Percentiles rank a stretch among this genome's conserved stretches.
phyloP scores from a whole-genome alignment of 1,284 basidiomycete species.

The Irpex rosettiformis region DNA sequence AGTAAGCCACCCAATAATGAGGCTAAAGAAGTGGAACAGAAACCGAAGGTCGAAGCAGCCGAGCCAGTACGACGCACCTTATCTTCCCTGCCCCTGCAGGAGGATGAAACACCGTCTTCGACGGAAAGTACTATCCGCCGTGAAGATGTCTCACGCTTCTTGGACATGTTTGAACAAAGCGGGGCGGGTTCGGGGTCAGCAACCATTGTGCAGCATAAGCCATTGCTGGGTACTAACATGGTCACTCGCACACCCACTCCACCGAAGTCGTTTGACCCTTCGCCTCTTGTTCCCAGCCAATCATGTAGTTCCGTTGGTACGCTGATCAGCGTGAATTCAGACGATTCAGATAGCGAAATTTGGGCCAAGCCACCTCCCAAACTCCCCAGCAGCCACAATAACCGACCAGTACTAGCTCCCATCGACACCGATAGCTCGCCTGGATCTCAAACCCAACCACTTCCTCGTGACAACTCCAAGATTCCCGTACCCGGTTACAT shows the following conservation, averaged over 20 bases:
- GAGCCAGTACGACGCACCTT: constrained; percentile 14
- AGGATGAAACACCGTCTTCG: constrained; percentile 15
- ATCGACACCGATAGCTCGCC: constrained; percentile 27
- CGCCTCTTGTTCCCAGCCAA: neutral
- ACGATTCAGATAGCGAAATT: constrained; percentile 46
- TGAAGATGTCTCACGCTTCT: constrained; percentile 12
- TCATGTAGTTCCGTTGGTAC: constrained; percentile 5
- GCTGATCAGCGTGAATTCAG: constrained; percentile 17
- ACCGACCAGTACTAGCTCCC: constrained; percentile 24
- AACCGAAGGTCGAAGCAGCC: constrained; percentile 3
- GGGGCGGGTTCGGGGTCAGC: neutral
- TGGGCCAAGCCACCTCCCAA: constrained; percentile 24
- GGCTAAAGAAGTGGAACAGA: neutral
- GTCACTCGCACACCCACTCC: constrained; percentile 17
- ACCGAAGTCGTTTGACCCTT: constrained; percentile 2
- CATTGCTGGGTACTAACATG: constrained; percentile 11
- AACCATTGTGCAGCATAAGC: constrained; percentile 5
- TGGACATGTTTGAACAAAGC: constrained; percentile 5
- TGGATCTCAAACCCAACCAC: constrained; percentile 13
- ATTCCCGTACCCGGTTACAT: constrained; percentile 20
- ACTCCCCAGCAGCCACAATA: constrained; percentile 2
- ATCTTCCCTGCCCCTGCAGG: constrained; percentile 16
- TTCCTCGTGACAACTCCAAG: constrained; percentile 17
- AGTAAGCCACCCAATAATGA: constrained; percentile 1
- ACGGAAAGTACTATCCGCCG: constrained; percentile 15